phyloP scores from a whole-genome alignment of 306 rosid genomes.

The Pyrus bretschneideri region DNA sequence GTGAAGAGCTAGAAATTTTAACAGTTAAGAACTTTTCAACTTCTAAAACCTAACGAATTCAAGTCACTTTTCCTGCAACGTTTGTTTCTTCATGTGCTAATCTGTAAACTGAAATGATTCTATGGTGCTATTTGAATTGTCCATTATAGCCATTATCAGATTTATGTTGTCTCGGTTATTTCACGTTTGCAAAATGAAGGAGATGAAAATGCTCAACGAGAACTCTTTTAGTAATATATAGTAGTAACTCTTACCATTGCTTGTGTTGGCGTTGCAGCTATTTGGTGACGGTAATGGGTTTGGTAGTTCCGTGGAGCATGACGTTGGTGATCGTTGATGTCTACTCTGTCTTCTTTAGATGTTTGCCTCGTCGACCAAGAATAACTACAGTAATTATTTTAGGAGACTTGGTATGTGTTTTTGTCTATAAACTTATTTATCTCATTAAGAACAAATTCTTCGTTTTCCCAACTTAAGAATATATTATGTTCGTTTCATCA shows the following conservation, averaged over 20 bases:
- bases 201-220: background rate
- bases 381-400: conserved; percentile 38
- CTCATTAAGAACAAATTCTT: background rate
- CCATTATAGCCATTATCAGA: background rate
- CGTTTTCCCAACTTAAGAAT: background rate
- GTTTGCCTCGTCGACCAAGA: conserved; percentile 50
- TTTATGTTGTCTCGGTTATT: background rate
- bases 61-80: background rate
- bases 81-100: background rate
- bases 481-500: conserved; percentile 2
- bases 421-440: background rate
- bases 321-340: conserved; percentile 73
- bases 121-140: background rate
- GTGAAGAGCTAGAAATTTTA: background rate
- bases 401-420: conserved; percentile 69
- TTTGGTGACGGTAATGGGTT: conserved; percentile 88
- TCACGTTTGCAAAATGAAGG: background rate
- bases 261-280: conserved; percentile 49
- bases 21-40: background rate
- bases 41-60: background rate
- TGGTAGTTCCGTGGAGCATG: conserved; percentile 84
- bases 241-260: conserved; percentile 1
- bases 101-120: background rate
- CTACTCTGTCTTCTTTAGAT: conserved; percentile 57
- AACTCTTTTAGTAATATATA: background rate